phyloP scores from a whole-genome alignment of 2,329 filamentous ascomycete genomes.

The Colletotrichum lindemuthianum region DNA sequence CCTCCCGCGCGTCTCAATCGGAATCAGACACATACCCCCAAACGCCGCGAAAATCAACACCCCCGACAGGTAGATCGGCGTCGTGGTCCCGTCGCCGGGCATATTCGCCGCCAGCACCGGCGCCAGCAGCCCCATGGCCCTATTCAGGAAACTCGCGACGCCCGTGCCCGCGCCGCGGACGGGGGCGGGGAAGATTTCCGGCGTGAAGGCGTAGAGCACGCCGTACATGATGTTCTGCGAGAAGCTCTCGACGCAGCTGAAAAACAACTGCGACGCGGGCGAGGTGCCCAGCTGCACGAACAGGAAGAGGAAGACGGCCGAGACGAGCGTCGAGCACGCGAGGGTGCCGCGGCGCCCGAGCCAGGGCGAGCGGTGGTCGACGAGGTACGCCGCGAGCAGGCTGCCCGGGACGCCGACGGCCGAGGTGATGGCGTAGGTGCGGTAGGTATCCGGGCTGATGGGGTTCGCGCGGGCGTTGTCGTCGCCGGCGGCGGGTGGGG shows the following conservation, averaged over 20 bases:
- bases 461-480: slow-evolving; percentile 39
- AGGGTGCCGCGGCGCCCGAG: slow-evolving; percentile 79
- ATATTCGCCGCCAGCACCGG: slow-evolving; percentile 73
- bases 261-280: slow-evolving; percentile 68
- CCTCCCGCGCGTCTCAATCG: slow-evolving; percentile 70
- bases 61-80: slow-evolving; percentile 67
- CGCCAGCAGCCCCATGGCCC: slow-evolving; percentile 73
- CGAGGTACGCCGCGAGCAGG: slow-evolving; percentile 77
- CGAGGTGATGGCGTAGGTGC: slow-evolving; percentile 85
- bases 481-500: slow-evolving; percentile 44
- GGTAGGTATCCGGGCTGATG: slow-evolving; percentile 68
- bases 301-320: slow-evolving; percentile 74
- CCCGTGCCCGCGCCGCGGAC: slow-evolving; percentile 78
- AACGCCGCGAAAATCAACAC: slow-evolving; percentile 68
- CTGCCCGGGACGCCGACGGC: slow-evolving; percentile 81
- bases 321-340: slow-evolving; percentile 72
- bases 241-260: slow-evolving; percentile 76
- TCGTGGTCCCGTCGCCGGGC: slow-evolving; percentile 66
- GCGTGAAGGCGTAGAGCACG: slow-evolving; percentile 80
- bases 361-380: slow-evolving; percentile 70
- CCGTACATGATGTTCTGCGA: slow-evolving; percentile 83
- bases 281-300: slow-evolving; percentile 70
- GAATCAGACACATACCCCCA: slow-evolving; percentile 67
- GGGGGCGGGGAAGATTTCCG: slow-evolving; percentile 79
- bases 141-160: slow-evolving; percentile 77